A percentile compares a stretch with the other conserved stretches of the same genome.
Evolutionary conservation across 83 land plant species (phyloP).

Genomic region (Isoetes engelmannii): DNA sequence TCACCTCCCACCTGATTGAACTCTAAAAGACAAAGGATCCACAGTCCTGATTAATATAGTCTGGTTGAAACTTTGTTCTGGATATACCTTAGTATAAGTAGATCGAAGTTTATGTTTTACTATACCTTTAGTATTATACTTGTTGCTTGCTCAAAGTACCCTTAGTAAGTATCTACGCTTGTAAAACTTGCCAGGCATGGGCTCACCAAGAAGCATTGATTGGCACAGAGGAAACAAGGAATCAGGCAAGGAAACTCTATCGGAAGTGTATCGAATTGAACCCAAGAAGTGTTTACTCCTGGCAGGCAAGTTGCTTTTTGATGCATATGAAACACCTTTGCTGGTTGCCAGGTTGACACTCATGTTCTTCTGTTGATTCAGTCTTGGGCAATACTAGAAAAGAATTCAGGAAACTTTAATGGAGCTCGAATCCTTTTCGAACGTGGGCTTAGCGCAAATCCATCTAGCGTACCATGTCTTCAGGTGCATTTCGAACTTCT

Average conservation of each 20-base stretch:
- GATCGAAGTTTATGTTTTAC: too few relatives aligned
- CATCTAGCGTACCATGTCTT: slow-evolving; percentile 29
- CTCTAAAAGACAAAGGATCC: too few relatives aligned
- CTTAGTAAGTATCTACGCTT: too few relatives aligned
- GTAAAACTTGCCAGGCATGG: slow-evolving; percentile 29
- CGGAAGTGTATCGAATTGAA: slow-evolving; percentile 27
- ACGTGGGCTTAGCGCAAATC: slow-evolving; percentile 20
- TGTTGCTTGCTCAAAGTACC: too few relatives aligned
- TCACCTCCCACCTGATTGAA: neutral
- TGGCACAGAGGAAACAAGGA: slow-evolving; percentile 24
- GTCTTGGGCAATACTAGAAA: slow-evolving; percentile 41
- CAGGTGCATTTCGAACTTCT: slow-evolving; percentile 16
- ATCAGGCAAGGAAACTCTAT: slow-evolving; percentile 30
- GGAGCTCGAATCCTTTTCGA: slow-evolving; percentile 35
- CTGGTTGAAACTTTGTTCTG: too few relatives aligned
- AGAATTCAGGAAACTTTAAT: slow-evolving; percentile 22
- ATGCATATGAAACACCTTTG: neutral
- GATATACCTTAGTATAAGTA: too few relatives aligned
- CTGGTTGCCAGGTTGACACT: neutral
- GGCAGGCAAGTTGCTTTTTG: slow-evolving; percentile 23
- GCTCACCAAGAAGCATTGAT: slow-evolving; percentile 35
- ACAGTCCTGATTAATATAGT: too few relatives aligned
- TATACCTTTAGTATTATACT: too few relatives aligned
- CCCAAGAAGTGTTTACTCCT: slow-evolving; percentile 28
- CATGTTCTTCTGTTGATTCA: slow-evolving; percentile 12